phyloP scores from a whole-genome alignment of 345 rosid genomes.

The Brassica rapa region DNA sequence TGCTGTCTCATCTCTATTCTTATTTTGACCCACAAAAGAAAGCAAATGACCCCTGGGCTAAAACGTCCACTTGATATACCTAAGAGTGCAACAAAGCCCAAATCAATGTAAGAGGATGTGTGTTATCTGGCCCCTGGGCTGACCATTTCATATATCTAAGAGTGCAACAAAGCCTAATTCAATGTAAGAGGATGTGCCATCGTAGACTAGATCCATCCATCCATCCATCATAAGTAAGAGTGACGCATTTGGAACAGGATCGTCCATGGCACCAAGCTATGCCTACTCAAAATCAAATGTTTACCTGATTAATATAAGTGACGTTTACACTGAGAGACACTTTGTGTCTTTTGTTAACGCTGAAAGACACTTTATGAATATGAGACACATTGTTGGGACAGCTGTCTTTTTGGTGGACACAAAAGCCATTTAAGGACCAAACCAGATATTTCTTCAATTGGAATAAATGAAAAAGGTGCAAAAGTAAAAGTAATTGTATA shows the following conservation, averaged over 20 bases:
- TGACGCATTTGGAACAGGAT: background rate
- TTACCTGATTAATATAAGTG: constrained; percentile 1
- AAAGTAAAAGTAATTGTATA: too few species aligned
- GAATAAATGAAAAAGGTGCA: too few species aligned
- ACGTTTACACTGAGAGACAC: too few species aligned
- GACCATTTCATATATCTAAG: background rate
- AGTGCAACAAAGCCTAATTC: constrained; percentile 14
- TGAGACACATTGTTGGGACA: too few species aligned
- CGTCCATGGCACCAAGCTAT: background rate
- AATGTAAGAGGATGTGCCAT: background rate
- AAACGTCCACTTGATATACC: background rate
- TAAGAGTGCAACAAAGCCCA: constrained; percentile 17
- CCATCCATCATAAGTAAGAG: background rate
- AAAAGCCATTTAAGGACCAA: too few species aligned
- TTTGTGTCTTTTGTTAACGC: too few species aligned
- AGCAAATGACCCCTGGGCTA: constrained; percentile 3
- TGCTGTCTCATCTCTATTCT: background rate
- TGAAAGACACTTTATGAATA: too few species aligned
- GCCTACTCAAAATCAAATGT: background rate
- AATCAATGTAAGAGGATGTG: background rate
- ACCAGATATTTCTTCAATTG: too few species aligned
- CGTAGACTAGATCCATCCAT: background rate
- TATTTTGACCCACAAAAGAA: background rate
- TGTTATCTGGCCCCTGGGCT: background rate
- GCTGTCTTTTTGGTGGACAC: too few species aligned